Evolutionary conservation across 2,329 filamentous ascomycete genomes (phyloP).

Genomic region (Epichloe sibirici): DNA sequence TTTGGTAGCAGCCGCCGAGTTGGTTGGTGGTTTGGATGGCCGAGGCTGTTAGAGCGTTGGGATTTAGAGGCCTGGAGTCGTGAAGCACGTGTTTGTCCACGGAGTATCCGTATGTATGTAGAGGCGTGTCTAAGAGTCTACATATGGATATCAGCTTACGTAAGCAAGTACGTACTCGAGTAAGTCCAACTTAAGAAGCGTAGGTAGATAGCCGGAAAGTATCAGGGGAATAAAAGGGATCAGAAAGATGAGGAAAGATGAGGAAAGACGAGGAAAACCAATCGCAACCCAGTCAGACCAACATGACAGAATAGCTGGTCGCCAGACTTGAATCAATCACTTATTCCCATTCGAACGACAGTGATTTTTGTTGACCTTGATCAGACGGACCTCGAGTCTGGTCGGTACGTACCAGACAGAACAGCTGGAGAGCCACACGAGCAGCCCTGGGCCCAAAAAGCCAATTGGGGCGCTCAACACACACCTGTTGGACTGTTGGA

Average conservation of each 20-base stretch:
- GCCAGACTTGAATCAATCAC: background rate
- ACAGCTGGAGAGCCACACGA: too few species aligned
- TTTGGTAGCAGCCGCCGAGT: background rate
- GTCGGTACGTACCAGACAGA: background rate
- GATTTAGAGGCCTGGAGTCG: too few species aligned
- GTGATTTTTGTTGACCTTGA: background rate
- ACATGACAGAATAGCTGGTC: background rate
- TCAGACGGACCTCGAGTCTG: background rate
- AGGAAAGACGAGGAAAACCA: background rate
- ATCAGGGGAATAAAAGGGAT: too few species aligned
- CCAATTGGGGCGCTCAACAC: slow-evolving; percentile 2
- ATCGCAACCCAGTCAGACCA: background rate
- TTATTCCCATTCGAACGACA: background rate
- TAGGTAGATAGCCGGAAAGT: too few species aligned
- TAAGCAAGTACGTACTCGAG: background rate
- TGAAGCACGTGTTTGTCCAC: background rate
- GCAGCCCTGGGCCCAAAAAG: background rate
- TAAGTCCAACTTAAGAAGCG: too few species aligned
- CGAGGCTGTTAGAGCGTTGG: too few species aligned
- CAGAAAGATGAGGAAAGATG: background rate
- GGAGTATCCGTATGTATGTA: background rate
- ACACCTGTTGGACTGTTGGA: background rate
- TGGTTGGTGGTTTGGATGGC: too few species aligned
- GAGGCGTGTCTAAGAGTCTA: too few species aligned
- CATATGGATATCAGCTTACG: background rate